Percentiles rank a stretch among this genome's conserved stretches.
phyloP scores from a whole-genome alignment of 2,329 filamentous ascomycete species.

The Botrytis paeoniae region DNA sequence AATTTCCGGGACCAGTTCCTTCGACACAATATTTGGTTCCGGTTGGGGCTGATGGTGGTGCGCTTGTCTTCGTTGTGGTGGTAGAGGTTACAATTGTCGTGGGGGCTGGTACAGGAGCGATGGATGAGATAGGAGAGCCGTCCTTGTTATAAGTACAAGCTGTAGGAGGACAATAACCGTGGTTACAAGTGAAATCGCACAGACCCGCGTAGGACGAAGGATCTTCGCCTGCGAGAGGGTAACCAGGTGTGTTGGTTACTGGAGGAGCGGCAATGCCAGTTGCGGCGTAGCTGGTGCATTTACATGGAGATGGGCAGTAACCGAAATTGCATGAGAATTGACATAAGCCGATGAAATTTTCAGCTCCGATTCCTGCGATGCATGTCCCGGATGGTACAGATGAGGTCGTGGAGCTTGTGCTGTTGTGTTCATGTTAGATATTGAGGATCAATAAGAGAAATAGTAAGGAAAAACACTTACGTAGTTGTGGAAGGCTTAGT shows the following conservation, averaged over 20 bases:
- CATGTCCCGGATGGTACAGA: conserved; percentile 20
- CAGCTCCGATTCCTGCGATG: conserved; percentile 30
- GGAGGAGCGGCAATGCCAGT: neutral
- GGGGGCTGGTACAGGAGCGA: neutral
- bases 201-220: conserved; percentile 24
- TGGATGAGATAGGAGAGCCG: neutral
- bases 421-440: neutral
- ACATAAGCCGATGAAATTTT: conserved; percentile 42
- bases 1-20: conserved; percentile 38
- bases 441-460: too few species aligned
- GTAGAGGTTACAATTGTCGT: neutral
- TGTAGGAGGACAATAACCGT: conserved; percentile 29
- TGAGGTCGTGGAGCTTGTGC: conserved; percentile 1
- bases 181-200: conserved; percentile 36
- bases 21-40: conserved; percentile 24
- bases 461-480: neutral
- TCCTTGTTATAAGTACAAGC: conserved; percentile 9
- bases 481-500: conserved; percentile 15
- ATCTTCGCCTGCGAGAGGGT: conserved; percentile 12
- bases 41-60: conserved; percentile 19
- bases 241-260: neutral
- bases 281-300: conserved; percentile 10
- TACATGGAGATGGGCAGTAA: conserved; percentile 27
- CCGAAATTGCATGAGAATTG: conserved; percentile 33
- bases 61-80: conserved; percentile 8